phyloP scores from a whole-genome alignment of 2,329 filamentous ascomycete species.

The Talaromyces sp. region DNA sequence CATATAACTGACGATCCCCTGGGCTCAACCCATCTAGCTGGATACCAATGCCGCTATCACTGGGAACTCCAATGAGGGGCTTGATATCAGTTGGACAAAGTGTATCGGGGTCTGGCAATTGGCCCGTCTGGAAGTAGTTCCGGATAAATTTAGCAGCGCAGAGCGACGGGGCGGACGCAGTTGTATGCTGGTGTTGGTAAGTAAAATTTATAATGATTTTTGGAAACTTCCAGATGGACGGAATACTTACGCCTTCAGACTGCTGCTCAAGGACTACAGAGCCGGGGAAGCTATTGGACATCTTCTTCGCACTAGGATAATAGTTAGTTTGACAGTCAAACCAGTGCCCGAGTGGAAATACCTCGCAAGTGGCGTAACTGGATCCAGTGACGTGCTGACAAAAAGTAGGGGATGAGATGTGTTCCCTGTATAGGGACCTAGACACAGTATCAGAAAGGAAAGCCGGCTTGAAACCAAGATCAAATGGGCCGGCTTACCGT shows the following conservation, averaged over 20 bases:
- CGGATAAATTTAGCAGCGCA: constrained; percentile 24
- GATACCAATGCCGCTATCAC: neutral
- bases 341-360: neutral
- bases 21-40: neutral
- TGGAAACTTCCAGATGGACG: neutral
- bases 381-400: constrained; percentile 14
- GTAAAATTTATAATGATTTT: neutral
- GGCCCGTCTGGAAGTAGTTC: constrained; percentile 27
- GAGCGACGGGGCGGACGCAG: constrained; percentile 18
- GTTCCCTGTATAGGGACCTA: constrained; percentile 14
- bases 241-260: constrained; percentile 19
- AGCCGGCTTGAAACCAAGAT: neutral
- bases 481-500: constrained; percentile 20
- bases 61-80: constrained; percentile 18
- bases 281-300: constrained; percentile 16
- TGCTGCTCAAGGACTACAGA: constrained; percentile 22
- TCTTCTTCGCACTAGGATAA: constrained; percentile 14
- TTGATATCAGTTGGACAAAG: constrained; percentile 24
- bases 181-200: constrained; percentile 18
- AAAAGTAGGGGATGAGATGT: constrained; percentile 16
- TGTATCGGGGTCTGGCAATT: constrained; percentile 22
- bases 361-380: constrained; percentile 15
- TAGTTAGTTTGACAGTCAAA: neutral
- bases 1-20: neutral
- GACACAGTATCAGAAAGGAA: neutral